phyloP scores from a whole-genome alignment of 306 rosid genomes.

The Sphenostylis stenocarpa region DNA sequence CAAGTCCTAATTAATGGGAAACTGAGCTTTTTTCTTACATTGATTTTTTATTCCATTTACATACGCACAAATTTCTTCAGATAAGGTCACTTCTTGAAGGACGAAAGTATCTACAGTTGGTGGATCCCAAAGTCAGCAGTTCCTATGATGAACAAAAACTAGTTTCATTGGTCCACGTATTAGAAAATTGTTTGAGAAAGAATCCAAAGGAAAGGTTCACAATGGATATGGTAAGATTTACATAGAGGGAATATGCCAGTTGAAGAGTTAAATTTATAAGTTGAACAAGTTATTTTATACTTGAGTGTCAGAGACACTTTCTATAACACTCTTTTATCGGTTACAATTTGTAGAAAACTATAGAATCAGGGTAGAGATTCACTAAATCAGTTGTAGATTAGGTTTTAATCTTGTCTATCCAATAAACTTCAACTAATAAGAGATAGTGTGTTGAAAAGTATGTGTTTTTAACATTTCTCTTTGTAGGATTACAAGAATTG shows the following conservation, averaged over 20 bases:
- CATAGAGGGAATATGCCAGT: conserved; percentile 27
- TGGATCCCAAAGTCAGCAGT: conserved; percentile 39
- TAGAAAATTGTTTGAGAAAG: conserved; percentile 42
- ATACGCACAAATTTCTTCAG: conserved; percentile 33
- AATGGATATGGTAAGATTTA: conserved; percentile 45
- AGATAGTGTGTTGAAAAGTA: not conserved
- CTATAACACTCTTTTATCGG: not conserved
- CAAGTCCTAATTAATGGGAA: not conserved
- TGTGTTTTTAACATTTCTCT: not conserved
- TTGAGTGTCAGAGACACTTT: not conserved
- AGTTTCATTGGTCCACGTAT: conserved; percentile 33
- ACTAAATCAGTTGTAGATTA: not conserved
- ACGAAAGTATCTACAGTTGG: conserved; percentile 34
- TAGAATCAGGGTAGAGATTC: not conserved
- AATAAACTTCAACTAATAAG: not conserved
- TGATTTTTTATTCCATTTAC: not conserved
- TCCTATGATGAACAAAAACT: conserved; percentile 42
- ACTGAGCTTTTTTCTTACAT: not conserved
- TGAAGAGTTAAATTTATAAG: not conserved
- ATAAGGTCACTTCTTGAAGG: conserved; percentile 42
- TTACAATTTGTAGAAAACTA: not conserved
- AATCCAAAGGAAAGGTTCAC: conserved; percentile 42
- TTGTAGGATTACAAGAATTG: too few relatives aligned
- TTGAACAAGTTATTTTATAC: not conserved
- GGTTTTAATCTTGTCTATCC: not conserved